Conservation (phyloP, 345 rosid genomes). For the Hibiscus mutabilis region DNA sequence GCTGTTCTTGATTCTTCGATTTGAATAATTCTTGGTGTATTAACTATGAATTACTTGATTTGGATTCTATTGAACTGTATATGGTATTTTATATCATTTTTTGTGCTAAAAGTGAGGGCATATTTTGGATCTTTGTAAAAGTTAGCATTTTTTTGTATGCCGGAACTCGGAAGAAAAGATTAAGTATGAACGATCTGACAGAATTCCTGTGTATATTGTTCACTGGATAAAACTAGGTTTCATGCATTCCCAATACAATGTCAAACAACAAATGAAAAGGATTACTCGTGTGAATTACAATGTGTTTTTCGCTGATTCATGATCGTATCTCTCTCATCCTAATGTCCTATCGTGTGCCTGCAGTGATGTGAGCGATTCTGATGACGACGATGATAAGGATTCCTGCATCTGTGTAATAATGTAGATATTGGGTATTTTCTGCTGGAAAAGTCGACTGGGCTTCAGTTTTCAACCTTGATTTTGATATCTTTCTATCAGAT, state of each 20-base stretch:
- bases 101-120: not conserved
- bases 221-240: not conserved
- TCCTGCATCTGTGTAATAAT: slow-evolving; percentile 78
- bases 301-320: not conserved
- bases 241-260: not conserved
- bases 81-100: not conserved
- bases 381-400: slow-evolving; percentile 82
- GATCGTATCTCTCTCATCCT: not conserved
- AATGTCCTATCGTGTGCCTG: slow-evolving; percentile 22
- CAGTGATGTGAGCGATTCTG: slow-evolving; percentile 85
- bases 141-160: not conserved
- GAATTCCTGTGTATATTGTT: not conserved
- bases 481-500: slow-evolving; percentile 10
- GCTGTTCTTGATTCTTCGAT: not conserved
- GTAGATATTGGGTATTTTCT: slow-evolving; percentile 35
- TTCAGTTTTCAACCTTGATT: slow-evolving; percentile 11
- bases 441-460: slow-evolving; percentile 1
- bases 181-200: not conserved
- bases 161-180: not conserved
- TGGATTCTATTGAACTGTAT: not conserved
- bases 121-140: not conserved
- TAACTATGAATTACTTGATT: not conserved
- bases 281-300: slow-evolving; percentile 2
- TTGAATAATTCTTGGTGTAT: not conserved
- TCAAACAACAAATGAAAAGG: not conserved